A percentile compares a stretch with the other conserved stretches of the same genome.
Evolutionary conservation across 805 yeast genomes (phyloP).

Genomic region (Ogataea polymorpha): DNA sequence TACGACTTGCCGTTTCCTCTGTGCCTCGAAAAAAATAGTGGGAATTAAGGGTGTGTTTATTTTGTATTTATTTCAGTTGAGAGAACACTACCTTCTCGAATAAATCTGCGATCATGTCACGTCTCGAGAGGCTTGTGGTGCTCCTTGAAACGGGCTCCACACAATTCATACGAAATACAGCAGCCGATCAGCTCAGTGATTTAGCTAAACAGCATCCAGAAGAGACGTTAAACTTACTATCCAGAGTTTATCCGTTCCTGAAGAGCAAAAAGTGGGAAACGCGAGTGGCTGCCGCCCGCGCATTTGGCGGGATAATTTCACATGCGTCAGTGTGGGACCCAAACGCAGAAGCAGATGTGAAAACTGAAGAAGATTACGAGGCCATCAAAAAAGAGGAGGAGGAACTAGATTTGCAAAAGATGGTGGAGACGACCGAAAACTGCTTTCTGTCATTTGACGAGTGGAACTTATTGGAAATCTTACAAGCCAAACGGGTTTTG

Average conservation of each 20-base stretch:
- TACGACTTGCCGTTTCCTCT: slow-evolving; percentile 3
- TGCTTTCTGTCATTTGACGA: slow-evolving; percentile 45
- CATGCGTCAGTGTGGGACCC: slow-evolving; percentile 87
- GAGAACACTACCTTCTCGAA: neutral
- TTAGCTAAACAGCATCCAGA: slow-evolving; percentile 94
- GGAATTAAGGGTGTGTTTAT: slow-evolving; percentile 11
- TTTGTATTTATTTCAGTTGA: neutral
- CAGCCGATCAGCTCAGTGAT: slow-evolving; percentile 95
- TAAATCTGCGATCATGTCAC: slow-evolving; percentile 26
- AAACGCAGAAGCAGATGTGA: slow-evolving; percentile 35
- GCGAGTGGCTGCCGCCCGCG: slow-evolving; percentile 88
- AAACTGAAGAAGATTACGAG: slow-evolving; percentile 5
- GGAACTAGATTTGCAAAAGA: slow-evolving; percentile 30
- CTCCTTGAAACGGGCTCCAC: slow-evolving; percentile 92
- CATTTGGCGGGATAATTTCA: slow-evolving; percentile 87
- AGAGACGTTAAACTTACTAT: slow-evolving; percentile 75
- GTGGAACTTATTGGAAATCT: slow-evolving; percentile 48
- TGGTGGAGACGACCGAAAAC: slow-evolving; percentile 44
- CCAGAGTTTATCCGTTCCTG: slow-evolving; percentile 88
- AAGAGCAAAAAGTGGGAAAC: slow-evolving; percentile 92
- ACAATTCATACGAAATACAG: slow-evolving; percentile 87
- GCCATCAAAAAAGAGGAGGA: slow-evolving; percentile 22
- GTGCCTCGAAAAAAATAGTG: slow-evolving; percentile 8
- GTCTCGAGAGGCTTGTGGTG: slow-evolving; percentile 36
- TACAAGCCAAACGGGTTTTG: slow-evolving; percentile 51